phyloP scores from a whole-genome alignment of 495 filamentous ascomycete genomes.

The Thermochaetoides thermophila region DNA sequence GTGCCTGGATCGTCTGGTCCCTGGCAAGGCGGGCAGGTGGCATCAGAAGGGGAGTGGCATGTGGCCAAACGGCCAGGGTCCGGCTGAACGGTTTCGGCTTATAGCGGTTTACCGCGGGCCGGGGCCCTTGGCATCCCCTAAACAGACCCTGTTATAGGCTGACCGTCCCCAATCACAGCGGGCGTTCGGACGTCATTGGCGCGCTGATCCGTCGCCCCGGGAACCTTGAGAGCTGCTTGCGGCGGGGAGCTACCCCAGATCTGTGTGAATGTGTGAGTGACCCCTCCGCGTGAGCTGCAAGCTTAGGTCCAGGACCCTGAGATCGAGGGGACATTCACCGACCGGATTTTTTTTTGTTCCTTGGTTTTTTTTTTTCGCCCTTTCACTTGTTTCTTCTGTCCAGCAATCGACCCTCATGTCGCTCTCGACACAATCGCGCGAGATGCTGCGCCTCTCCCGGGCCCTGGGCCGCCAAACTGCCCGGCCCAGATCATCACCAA shows the following conservation, averaged over 20 bases:
- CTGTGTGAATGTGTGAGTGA: no score
- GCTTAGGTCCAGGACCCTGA: no score
- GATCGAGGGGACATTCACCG: no score
- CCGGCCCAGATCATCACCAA: constrained; percentile 3
- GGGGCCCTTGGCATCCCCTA: constrained; percentile 6
- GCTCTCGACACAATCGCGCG: constrained; percentile 20
- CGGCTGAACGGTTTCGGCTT: constrained; percentile 12
- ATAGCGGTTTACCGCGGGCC: constrained; percentile 22
- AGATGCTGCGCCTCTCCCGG: constrained; percentile 22
- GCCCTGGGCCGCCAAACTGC: constrained; percentile 26
- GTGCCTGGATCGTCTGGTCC: no score
- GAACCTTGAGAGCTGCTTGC: no score
- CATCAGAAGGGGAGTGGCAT: no score
- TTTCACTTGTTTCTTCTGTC: background rate
- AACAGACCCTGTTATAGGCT: no score
- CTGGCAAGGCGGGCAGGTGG: no score
- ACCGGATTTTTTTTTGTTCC: background rate
- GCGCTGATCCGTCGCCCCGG: constrained; percentile 1
- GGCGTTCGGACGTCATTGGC: constrained; percentile 1
- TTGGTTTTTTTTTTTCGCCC: background rate
- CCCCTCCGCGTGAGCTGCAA: no score
- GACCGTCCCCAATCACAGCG: no score
- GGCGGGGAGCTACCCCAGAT: no score
- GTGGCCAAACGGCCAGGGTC: no score
- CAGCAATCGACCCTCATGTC: constrained; percentile 16